Evolutionary conservation across 371 early-diverging fungal species (phyloP), one percentile per base, ranked within the genome.

Genomic region (Mucor irregularis): DNA sequence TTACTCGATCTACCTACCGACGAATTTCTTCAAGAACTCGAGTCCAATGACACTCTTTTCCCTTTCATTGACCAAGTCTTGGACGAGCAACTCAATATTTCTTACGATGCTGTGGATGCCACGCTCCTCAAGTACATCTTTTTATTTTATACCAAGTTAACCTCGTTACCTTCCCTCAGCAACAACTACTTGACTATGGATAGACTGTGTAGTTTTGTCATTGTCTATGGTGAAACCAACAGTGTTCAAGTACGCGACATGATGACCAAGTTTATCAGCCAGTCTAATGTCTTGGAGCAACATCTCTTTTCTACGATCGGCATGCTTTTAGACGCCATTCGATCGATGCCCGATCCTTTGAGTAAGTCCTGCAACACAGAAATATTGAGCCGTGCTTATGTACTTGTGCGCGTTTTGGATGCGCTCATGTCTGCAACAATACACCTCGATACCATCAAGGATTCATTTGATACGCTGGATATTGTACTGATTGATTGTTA

Each of bases 211-310:
- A 25, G 31, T 38, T 59, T 79, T 21, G 72, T 73, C 10, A 61
- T 69, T 8, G 70, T 75, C 7, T 82, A 77, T 54, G 58, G 66
- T 26, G 61, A 62, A 34, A 67, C 77, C 0, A 81, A 82, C 49
- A 53, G 59, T 3, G 49, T 43, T 8, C 49, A 61, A 24, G 66
- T 74, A 16, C 67, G 73, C 39, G 58, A 48, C n/a, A 57, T 76
- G 22, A 62, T 80, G 10, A 47, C 56, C 35, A 19, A 54, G 14
- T 37, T 74, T 9, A 44, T 68, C 4, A 56, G 55, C 8, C 26
- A 62, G 21, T 52, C 67, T 5, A 62, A 70, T 1, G 13, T 43
- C 8, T 53, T 79, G 7, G 42, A 67, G 19, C 46, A 56, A 30
- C 53, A 61, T 35, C 68, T 76, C 33, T 19, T 60, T 26, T 31